A percentile compares a stretch with the other conserved stretches of the same genome.
Evolutionary conservation across 2,329 filamentous ascomycete species (phyloP).

Genomic region (Reticulascus tulasneorum): DNA sequence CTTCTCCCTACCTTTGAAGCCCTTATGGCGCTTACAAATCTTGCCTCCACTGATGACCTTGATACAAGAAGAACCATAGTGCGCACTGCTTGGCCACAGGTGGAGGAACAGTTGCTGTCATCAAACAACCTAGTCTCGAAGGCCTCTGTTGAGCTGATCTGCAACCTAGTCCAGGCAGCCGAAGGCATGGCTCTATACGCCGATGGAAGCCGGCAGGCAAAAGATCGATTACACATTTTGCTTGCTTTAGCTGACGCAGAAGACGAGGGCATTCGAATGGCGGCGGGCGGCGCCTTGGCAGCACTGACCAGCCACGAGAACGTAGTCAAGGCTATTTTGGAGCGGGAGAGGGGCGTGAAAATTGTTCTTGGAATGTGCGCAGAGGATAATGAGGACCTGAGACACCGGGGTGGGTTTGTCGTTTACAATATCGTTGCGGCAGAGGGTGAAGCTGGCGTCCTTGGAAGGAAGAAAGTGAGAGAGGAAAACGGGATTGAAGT

Average conservation of each 20-base stretch:
- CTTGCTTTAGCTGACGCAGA: conserved; percentile 85
- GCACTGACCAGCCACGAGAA: conserved; percentile 76
- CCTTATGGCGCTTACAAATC: conserved; percentile 87
- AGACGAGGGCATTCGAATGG: conserved; percentile 72
- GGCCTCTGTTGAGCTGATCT: conserved; percentile 82
- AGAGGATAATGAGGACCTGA: conserved; percentile 66
- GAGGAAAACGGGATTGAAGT: conserved; percentile 61
- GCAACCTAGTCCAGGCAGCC: conserved; percentile 75
- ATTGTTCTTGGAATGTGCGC: conserved; percentile 77
- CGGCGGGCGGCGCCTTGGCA: conserved; percentile 84
- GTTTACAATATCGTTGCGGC: conserved; percentile 68
- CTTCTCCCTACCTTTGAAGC: conserved; percentile 87
- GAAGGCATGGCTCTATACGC: conserved; percentile 67
- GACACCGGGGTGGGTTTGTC: conserved; percentile 71
- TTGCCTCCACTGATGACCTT: conserved; percentile 74
- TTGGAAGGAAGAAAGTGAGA: conserved; percentile 57
- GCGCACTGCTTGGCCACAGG: conserved; percentile 64
- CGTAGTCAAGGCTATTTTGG: conserved; percentile 67
- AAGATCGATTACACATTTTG: conserved; percentile 74
- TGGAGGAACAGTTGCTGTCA: conserved; percentile 81
- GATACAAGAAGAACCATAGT: conserved; percentile 66
- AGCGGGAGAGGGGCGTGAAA: conserved; percentile 66
- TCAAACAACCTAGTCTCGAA: conserved; percentile 73
- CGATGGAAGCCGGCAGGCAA: conserved; percentile 62
- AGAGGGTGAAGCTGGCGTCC: conserved; percentile 60